These are phyloP conservation scores for Grosmannia serpens DNA, from an alignment of 2,329 filamentous ascomycete species.

Conservation along the genomic window DNA sequence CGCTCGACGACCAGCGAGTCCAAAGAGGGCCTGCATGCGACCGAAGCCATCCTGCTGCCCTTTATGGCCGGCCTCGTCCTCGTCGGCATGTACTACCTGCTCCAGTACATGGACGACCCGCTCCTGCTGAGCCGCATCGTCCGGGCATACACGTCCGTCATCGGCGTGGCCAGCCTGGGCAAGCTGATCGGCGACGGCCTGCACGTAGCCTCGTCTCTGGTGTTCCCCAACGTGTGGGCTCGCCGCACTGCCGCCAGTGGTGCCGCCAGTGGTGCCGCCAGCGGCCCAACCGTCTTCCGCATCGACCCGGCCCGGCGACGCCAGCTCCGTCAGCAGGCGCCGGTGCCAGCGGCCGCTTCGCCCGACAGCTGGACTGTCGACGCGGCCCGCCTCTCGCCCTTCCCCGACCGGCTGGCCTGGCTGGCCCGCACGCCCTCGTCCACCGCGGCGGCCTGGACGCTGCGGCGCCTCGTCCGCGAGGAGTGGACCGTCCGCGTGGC, in stretches of 20 bases:
- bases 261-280: background rate
- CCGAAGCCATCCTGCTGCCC: conserved; percentile 77
- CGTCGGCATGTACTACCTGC: conserved; percentile 68
- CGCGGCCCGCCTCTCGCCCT: conserved; percentile 23
- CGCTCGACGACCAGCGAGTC: background rate
- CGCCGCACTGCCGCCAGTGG: background rate
- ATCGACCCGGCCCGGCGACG: conserved; percentile 28
- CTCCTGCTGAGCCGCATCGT: conserved; percentile 72
- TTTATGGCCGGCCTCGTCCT: conserved; percentile 63
- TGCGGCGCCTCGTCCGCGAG: conserved; percentile 37
- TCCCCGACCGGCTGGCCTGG: conserved; percentile 26
- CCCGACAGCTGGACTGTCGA: conserved; percentile 16
- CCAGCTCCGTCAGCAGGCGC: no score
- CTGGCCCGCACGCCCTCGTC: conserved; percentile 15
- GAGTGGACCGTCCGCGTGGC: conserved; percentile 39
- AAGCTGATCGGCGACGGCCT: conserved; percentile 64
- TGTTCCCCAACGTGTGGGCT: conserved; percentile 63
- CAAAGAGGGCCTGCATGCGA: conserved; percentile 51
- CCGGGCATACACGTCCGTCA: conserved; percentile 69
- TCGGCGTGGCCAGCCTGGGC: conserved; percentile 67
- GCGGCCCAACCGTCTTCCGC: conserved; percentile 22
- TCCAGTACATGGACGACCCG: conserved; percentile 79
- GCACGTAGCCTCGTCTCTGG: conserved; percentile 49
- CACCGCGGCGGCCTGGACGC: conserved; percentile 31
- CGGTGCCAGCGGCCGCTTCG: background rate